These are phyloP conservation scores for Fusarium veterinarium DNA, from an alignment of 2,329 filamentous ascomycete species.

Conservation along the genomic window DNA sequence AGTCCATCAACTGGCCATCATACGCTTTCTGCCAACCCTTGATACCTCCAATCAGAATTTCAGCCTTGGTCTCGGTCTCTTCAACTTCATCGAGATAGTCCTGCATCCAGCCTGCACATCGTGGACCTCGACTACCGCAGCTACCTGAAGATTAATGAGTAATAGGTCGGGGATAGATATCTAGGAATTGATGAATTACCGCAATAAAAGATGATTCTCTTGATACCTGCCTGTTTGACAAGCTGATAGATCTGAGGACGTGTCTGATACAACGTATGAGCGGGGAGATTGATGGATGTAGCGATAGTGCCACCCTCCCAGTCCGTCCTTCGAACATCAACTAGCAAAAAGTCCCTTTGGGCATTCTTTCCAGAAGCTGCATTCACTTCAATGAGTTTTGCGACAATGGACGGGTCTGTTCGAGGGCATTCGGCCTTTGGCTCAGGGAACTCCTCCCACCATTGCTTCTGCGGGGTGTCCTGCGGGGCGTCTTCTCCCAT, in stretches of 20 bases:
- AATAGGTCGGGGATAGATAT: neutral
- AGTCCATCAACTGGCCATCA: slow-evolving; percentile 60
- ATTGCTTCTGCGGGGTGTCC: slow-evolving; percentile 42
- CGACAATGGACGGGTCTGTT: slow-evolving; percentile 55
- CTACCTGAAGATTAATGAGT: slow-evolving; percentile 54
- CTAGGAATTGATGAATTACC: slow-evolving; percentile 50
- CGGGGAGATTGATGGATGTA: slow-evolving; percentile 68
- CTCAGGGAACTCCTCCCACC: slow-evolving; percentile 58
- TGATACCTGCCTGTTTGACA: slow-evolving; percentile 61
- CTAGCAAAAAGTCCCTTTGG: slow-evolving; percentile 56
- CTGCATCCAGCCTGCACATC: slow-evolving; percentile 67
- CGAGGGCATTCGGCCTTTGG: slow-evolving; percentile 53
- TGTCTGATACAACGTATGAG: slow-evolving; percentile 65
- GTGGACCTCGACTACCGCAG: slow-evolving; percentile 61
- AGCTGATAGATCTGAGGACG: slow-evolving; percentile 61
- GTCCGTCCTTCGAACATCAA: slow-evolving; percentile 66
- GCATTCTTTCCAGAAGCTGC: slow-evolving; percentile 44
- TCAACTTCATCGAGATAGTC: slow-evolving; percentile 63
- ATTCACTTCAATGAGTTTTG: slow-evolving; percentile 54
- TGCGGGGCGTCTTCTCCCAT: slow-evolving; percentile 44
- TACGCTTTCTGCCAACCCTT: slow-evolving; percentile 66
- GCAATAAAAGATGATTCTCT: slow-evolving; percentile 66
- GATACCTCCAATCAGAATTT: slow-evolving; percentile 64
- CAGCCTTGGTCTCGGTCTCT: slow-evolving; percentile 57
- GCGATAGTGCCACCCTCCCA: slow-evolving; percentile 70